These are phyloP conservation scores for Rhizophora mangle DNA, from an alignment of 345 rosid genomes.

Conservation along the genomic window DNA sequence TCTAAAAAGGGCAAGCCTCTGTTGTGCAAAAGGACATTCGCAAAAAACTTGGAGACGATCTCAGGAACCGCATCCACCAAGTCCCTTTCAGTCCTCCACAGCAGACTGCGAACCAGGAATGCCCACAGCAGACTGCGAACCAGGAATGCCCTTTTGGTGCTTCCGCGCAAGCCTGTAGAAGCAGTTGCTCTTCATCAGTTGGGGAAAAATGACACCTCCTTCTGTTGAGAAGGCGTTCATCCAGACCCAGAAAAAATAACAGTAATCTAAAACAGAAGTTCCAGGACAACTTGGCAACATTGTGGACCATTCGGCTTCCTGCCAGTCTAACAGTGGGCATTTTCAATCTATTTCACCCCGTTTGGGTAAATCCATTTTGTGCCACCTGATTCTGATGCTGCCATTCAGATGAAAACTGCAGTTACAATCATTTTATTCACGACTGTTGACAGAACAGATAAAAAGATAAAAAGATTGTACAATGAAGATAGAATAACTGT, in stretches of 20 bases:
- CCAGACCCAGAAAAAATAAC: not conserved
- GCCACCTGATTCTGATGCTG: conserved; percentile 12
- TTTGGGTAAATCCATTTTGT: conserved; percentile 1
- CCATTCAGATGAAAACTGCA: not conserved
- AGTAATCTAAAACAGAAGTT: not conserved
- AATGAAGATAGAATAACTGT: not conserved
- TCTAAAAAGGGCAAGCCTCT: no score
- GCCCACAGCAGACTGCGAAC: no score
- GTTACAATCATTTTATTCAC: not conserved
- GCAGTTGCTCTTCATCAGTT: not conserved
- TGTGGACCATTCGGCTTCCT: not conserved
- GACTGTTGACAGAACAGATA: not conserved
- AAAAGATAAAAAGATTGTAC: not conserved
- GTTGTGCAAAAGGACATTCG: no score
- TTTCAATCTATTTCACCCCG: not conserved
- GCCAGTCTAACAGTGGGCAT: not conserved
- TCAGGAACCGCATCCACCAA: no score
- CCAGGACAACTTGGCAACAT: not conserved
- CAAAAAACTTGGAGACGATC: no score
- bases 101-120: no score
- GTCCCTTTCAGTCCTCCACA: no score
- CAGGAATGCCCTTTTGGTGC: not conserved
- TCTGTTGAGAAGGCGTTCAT: not conserved
- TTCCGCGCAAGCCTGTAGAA: not conserved
- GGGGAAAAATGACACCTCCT: not conserved